Evolutionary conservation across 305 asterid genomes (phyloP), one percentile per base, ranked within the genome.

Genomic region (Coffea humblotiana): DNA sequence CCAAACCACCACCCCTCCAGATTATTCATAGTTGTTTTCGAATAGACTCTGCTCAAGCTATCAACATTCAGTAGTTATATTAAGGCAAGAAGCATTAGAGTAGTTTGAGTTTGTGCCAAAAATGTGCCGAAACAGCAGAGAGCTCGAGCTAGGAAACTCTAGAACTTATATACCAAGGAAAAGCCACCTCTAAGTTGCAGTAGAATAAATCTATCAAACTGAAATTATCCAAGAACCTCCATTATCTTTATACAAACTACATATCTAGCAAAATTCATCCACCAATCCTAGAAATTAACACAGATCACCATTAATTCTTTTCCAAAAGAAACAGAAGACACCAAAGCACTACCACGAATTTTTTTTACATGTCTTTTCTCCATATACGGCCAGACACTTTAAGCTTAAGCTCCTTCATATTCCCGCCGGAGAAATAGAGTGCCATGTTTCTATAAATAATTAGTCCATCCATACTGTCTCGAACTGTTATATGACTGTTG

Each of bases 401-500:
- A 0, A 86, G 78, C 84, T 83, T 85, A 65, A 85, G 80, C 77
- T 85, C 86, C 74, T 78, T 78, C 74, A 74, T 47, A 68, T 80
- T 72, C 12, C 77, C 74, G 1, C 79, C 84, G 5, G 81, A 81
- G 73, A 81, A 81, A 23, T 64, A 81, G 61, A 84, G 70, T 10
- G 83, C 88, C 80, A 83, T 25, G 74, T 56, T 83, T 77, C 83
- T 79, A 16, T 79, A 82, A 48, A 86, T 81, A 51, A 83, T 79
- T 18, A 83, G 82, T 10, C 89, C 89, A 29, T 86, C 89, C 68
- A 78, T 7, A 47, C 84, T 86, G 49, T 83, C 82, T 27, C 85
- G 56, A 32, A 86, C 87, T 21, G 72, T 79, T 49, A 16, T 72
- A 29, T 83, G 85, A 78, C 87, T 83, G 18, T 83, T 87, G 0